Evolutionary conservation across 1,139 yeast genomes (phyloP), one percentile per base, ranked within the genome.

Genomic region (Blastobotrys raffinosifermentans): DNA sequence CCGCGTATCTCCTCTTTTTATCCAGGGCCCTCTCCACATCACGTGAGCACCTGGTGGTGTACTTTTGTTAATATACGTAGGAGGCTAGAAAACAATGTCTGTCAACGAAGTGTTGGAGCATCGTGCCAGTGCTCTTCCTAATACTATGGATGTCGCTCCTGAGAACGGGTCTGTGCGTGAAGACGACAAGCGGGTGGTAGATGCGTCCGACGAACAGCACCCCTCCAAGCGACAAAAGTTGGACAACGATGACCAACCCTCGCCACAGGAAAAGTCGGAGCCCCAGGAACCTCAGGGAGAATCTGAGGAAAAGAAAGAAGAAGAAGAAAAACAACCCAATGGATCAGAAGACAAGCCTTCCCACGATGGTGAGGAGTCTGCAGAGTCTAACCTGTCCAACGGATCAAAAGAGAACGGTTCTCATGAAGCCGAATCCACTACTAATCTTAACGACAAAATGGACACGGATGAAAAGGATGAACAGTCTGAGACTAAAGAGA

Each of bases 41-140:
- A n/a, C n/a, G n/a, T n/a, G n/a, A n/a, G n/a, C n/a, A n/a, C n/a
- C n/a, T n/a, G n/a, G n/a, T n/a, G n/a, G n/a, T n/a, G n/a, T 6
- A 25, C 27, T 25, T 13, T 25, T 25, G 23, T 6, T 13, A 25
- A 7, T 25, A 6, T 10, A n/a, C 7, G 23, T 18, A 35, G 15
- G 16, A n/a, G 22, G 9, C 26, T 26, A 26, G 33, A 29, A 33
- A 14, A 20, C 11, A 26, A 41, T 44, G 45, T 41, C 47, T 20
- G 33, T 35, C 14, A 34, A 40, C 20, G 45, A 42, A 30, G 22
- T 38, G 26, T 39, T 38, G 26, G 38, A 31, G 31, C 37, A 38
- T 18, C 36, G 20, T 13, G 27, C 27, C 7, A 25, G 14, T 10
- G 14, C 27, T 32, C 4, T 15, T 31, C 27, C 27, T 25, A 25